These are phyloP conservation scores for Phytophthora agathidicida DNA, from an alignment of 352 stramenopile species.

Conservation along the genomic window DNA sequence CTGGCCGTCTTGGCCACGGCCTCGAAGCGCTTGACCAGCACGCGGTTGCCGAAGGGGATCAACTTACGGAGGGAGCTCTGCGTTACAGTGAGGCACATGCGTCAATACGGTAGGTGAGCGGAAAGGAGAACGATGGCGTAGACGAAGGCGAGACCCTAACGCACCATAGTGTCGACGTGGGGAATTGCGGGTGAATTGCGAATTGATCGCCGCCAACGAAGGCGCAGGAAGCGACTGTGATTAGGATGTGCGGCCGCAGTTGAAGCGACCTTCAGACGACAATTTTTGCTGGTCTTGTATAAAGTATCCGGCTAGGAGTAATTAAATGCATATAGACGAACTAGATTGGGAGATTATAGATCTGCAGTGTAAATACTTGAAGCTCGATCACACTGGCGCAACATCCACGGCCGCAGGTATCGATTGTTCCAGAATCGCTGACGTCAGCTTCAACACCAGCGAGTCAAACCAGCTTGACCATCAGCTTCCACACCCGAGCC, in stretches of 20 bases:
- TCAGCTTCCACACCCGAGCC: constrained; percentile 29
- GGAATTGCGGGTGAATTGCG: constrained; percentile 31
- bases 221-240: neutral
- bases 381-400: neutral
- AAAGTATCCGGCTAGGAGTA: constrained; percentile 1
- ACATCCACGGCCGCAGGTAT: neutral
- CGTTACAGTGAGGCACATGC: neutral
- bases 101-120: too few relatives aligned
- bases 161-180: constrained; percentile 25
- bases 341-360: neutral
- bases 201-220: constrained; percentile 28
- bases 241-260: constrained; percentile 12
- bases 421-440: constrained; percentile 42
- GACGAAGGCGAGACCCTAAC: too few relatives aligned
- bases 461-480: neutral
- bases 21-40: constrained; percentile 94
- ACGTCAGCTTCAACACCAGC: constrained; percentile 14
- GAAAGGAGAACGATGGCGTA: neutral
- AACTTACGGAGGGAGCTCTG: constrained; percentile 85
- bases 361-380: neutral
- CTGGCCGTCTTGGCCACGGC: constrained; percentile 92
- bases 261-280: constrained; percentile 27
- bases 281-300: neutral
- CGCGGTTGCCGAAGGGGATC: constrained; percentile 94
- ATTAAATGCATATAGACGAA: neutral